Evolutionary conservation across 495 filamentous ascomycete genomes (phyloP).

Genomic region (Ramalina intermedia): DNA sequence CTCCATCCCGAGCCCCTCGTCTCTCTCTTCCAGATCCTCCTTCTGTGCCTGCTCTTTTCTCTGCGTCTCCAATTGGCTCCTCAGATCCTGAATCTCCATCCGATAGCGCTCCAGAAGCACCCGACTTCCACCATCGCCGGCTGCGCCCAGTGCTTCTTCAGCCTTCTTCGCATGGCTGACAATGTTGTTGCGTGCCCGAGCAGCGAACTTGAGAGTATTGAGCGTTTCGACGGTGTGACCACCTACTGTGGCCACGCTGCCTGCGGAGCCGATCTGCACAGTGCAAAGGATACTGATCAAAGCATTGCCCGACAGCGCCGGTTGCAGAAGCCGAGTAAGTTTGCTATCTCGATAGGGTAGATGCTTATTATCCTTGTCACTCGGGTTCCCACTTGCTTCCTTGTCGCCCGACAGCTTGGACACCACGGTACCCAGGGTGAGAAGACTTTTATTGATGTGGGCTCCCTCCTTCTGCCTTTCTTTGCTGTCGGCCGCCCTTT

Average conservation of each 20-base stretch:
- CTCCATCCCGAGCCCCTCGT: slow-evolving; percentile 64
- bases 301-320: slow-evolving; percentile 83
- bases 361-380: slow-evolving; percentile 75
- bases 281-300: slow-evolving; percentile 96
- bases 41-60: slow-evolving; percentile 54
- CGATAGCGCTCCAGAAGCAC: slow-evolving; percentile 87
- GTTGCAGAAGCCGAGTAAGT: slow-evolving; percentile 82
- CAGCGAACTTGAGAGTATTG: slow-evolving; percentile 94
- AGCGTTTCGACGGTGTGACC: slow-evolving; percentile 76
- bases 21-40: slow-evolving; percentile 45
- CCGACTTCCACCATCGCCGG: slow-evolving; percentile 45
- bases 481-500: slow-evolving; percentile 88
- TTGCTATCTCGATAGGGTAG: slow-evolving; percentile 95
- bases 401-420: slow-evolving; percentile 72
- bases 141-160: slow-evolving; percentile 69
- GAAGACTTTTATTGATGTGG: slow-evolving; percentile 94
- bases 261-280: slow-evolving; percentile 61
- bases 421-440: slow-evolving; percentile 92
- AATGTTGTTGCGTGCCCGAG: slow-evolving; percentile 93
- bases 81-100: slow-evolving; percentile 79
- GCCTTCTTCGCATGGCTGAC: slow-evolving; percentile 92
- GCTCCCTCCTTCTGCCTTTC: slow-evolving; percentile 89
- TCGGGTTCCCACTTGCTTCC: slow-evolving; percentile 61
- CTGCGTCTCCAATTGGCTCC: slow-evolving; percentile 67
- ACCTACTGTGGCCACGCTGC: slow-evolving; percentile 42